Percentiles rank a stretch among this genome's conserved stretches.
These are phyloP conservation scores for Sporisorium iseilematis-ciliati DNA, from an alignment of 1,284 basidiomycete species.

Conservation along the genomic window DNA sequence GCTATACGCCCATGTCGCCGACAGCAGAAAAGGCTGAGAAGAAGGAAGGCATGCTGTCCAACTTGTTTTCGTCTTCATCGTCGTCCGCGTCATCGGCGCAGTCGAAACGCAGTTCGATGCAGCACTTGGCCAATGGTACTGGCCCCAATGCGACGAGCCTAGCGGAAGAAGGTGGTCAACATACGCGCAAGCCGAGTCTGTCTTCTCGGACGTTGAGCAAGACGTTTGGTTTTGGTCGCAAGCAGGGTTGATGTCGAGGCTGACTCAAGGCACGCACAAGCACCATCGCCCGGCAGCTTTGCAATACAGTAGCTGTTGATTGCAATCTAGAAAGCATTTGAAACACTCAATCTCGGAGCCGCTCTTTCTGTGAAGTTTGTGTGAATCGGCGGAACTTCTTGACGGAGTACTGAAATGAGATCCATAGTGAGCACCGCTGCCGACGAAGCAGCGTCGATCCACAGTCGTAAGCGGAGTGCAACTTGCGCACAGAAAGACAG, in stretches of 20 bases:
- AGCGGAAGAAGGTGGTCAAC: conserved; percentile 17
- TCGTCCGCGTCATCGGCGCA: conserved; percentile 17
- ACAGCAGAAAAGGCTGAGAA: conserved; percentile 27
- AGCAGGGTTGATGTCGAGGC: conserved; percentile 15
- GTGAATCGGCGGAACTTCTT: background rate
- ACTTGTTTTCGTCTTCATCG: conserved; percentile 31
- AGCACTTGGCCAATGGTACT: conserved; percentile 15
- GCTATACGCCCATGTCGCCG: conserved; percentile 35
- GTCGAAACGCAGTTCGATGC: conserved; percentile 44
- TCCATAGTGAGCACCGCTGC: no score
- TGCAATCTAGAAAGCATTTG: conserved; percentile 2
- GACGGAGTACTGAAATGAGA: no score
- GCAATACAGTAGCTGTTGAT: background rate
- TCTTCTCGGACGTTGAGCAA: conserved; percentile 42
- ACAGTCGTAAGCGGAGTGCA: background rate
- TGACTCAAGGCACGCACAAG: no score
- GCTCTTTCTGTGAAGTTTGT: background rate
- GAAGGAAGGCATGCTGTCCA: conserved; percentile 46
- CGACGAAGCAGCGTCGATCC: background rate
- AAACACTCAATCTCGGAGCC: background rate
- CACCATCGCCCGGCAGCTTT: background rate
- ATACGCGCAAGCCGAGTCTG: conserved; percentile 43
- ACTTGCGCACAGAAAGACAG: background rate
- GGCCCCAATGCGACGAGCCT: conserved; percentile 7
- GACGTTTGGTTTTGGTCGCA: conserved; percentile 51